A percentile compares a stretch with the other conserved stretches of the same genome.
These are phyloP conservation scores for Chalciporus sphaerocephalus DNA, from an alignment of 768 basidiomycete species.

Conservation along the genomic window DNA sequence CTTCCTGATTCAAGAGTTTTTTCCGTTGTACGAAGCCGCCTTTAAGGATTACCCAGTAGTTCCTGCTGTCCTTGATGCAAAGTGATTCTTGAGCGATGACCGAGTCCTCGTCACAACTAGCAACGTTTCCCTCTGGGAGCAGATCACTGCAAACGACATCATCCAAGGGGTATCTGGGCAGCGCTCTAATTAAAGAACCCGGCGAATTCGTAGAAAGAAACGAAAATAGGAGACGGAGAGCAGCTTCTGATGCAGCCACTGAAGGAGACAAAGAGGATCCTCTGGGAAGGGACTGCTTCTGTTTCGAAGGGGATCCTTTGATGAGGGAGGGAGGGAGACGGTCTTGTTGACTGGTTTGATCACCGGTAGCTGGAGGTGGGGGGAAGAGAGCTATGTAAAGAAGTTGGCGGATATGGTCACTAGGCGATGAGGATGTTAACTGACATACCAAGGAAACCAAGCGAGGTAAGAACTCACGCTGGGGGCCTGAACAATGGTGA, in stretches of 20 bases:
- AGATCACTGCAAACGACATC: constrained; percentile 3
- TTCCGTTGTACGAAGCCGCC: constrained; percentile 48
- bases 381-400: constrained; percentile 70
- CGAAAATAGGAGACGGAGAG: constrained; percentile 51
- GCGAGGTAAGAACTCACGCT: constrained; percentile 46
- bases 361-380: constrained; percentile 24
- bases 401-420: constrained; percentile 62
- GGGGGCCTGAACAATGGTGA: constrained; percentile 54
- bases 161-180: constrained; percentile 46
- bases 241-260: constrained; percentile 43
- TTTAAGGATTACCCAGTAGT: constrained; percentile 59
- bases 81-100: constrained; percentile 51
- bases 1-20: constrained; percentile 14
- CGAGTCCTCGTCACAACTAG: constrained; percentile 48
- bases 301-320: constrained; percentile 49
- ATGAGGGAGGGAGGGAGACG: constrained; percentile 29
- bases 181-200: constrained; percentile 45
- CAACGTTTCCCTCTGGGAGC: constrained; percentile 7
- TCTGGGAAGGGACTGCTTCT: constrained; percentile 37
- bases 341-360: constrained; percentile 18
- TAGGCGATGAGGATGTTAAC: constrained; percentile 25
- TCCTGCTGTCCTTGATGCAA: constrained; percentile 49
- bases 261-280: constrained; percentile 42
- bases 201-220: constrained; percentile 57
- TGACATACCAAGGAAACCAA: not conserved